These are phyloP conservation scores for Lasiodiplodia theobromae DNA, from an alignment of 2,329 filamentous ascomycete species.

Conservation along the genomic window DNA sequence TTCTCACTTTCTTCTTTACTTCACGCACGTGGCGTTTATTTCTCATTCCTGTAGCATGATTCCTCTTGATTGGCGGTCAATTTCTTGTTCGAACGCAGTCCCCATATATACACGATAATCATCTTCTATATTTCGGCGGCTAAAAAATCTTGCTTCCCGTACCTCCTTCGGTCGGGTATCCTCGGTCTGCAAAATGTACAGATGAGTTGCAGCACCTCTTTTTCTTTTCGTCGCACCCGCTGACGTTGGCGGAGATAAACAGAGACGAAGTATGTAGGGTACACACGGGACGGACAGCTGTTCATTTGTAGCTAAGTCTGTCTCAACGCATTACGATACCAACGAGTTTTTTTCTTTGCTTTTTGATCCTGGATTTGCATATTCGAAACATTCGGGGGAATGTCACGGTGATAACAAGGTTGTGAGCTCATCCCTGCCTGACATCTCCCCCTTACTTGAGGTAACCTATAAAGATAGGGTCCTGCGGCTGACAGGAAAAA, in stretches of 20 bases:
- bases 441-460: not conserved
- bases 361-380: not conserved
- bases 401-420: not conserved
- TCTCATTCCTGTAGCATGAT: not conserved
- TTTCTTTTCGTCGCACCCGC: not conserved
- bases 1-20: not conserved
- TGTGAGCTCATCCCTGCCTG: not conserved
- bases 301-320: not conserved
- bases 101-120: not conserved
- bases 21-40: not conserved
- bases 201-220: not conserved
- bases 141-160: not conserved
- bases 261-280: constrained; percentile 3
- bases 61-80: not conserved
- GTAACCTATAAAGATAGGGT: not conserved
- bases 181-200: not conserved
- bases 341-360: not conserved
- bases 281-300: not conserved
- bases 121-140: not conserved
- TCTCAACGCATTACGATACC: constrained; percentile 8
- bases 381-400: not conserved
- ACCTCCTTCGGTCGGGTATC: not conserved
- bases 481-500: not conserved
- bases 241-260: not conserved
- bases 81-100: not conserved